Evolutionary conservation across 495 filamentous ascomycete genomes (phyloP).

Genomic region (Podospora appendiculata): DNA sequence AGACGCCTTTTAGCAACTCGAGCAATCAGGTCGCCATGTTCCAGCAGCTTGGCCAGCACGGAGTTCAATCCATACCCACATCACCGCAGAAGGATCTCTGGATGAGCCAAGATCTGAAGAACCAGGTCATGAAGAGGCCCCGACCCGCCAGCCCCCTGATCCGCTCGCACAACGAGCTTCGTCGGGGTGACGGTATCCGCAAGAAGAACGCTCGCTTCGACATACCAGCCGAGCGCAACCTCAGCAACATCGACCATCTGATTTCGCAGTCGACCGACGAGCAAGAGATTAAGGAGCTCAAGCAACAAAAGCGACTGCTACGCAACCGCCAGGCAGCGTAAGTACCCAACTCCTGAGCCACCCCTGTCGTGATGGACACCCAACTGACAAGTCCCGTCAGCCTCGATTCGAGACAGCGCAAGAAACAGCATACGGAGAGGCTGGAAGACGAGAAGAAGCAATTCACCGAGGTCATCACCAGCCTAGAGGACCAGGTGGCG

Average conservation of each 20-base stretch:
- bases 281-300: constrained; percentile 93
- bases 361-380: constrained; percentile 7
- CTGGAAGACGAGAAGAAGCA: constrained; percentile 96
- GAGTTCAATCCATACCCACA: constrained; percentile 33
- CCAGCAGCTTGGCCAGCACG: constrained; percentile 35
- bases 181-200: constrained; percentile 83
- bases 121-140: constrained; percentile 60
- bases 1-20: constrained; percentile 46
- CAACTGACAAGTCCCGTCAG: constrained; percentile 30
- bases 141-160: constrained; percentile 62
- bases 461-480: constrained; percentile 62
- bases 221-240: constrained; percentile 86
- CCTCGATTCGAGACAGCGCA: constrained; percentile 92
- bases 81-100: constrained; percentile 50
- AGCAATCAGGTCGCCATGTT: constrained; percentile 42
- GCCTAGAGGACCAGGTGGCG: constrained; percentile 71
- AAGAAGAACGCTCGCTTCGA: constrained; percentile 99
- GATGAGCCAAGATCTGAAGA: constrained; percentile 47
- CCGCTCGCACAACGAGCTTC: constrained; percentile 71
- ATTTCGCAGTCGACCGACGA: constrained; percentile 86
- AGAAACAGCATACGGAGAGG: constrained; percentile 97
- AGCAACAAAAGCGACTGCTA: constrained; percentile 93
- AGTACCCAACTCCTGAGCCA: constrained; percentile 30
- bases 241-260: constrained; percentile 90
- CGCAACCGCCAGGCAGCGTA: constrained; percentile 96